phyloP scores from a whole-genome alignment of 208 protist species.

The Herpetomonas tarakana region DNA sequence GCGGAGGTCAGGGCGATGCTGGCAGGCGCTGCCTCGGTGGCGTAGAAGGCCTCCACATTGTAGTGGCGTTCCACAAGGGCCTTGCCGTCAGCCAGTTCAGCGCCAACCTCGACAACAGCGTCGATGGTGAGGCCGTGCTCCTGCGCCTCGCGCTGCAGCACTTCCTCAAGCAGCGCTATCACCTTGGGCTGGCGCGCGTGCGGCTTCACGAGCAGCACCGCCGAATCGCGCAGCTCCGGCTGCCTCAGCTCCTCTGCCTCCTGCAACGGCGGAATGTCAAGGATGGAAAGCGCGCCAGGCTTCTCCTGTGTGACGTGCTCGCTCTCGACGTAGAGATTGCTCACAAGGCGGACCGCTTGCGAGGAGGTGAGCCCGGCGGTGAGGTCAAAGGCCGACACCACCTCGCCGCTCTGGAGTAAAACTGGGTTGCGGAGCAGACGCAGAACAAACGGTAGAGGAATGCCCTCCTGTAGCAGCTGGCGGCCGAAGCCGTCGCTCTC shows the following conservation, averaged over 20 bases:
- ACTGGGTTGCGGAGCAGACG: slow-evolving; percentile 41
- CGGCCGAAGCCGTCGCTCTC: slow-evolving; percentile 63
- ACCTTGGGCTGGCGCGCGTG: slow-evolving; percentile 49
- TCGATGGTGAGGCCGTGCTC: slow-evolving; percentile 32
- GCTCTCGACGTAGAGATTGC: slow-evolving; percentile 19
- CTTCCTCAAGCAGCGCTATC: slow-evolving; percentile 20
- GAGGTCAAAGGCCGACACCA: slow-evolving; percentile 45
- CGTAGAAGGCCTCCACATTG: slow-evolving; percentile 54
- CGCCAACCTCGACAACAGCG: slow-evolving; percentile 34
- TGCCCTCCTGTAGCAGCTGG: slow-evolving; percentile 28
- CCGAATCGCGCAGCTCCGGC: slow-evolving; percentile 28
- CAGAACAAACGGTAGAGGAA: slow-evolving; percentile 32
- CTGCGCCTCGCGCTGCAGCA: slow-evolving; percentile 15
- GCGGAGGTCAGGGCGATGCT: slow-evolving; percentile 20
- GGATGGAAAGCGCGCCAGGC: neutral
- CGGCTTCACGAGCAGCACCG: slow-evolving; percentile 70
- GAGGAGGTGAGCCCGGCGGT: slow-evolving; percentile 25
- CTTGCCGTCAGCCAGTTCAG: slow-evolving; percentile 25
- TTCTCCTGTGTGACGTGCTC: slow-evolving; percentile 3
- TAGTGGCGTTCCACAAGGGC: slow-evolving; percentile 80
- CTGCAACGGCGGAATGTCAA: slow-evolving; percentile 4
- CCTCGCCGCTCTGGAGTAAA: slow-evolving; percentile 16
- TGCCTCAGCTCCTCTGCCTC: neutral
- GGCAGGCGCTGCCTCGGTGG: slow-evolving; percentile 23
- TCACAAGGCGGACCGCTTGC: slow-evolving; percentile 22